Percentiles rank a stretch among this genome's conserved stretches.
Evolutionary conservation across 805 yeast species (phyloP).

Genomic region (Cyberlindnera maclurae): DNA sequence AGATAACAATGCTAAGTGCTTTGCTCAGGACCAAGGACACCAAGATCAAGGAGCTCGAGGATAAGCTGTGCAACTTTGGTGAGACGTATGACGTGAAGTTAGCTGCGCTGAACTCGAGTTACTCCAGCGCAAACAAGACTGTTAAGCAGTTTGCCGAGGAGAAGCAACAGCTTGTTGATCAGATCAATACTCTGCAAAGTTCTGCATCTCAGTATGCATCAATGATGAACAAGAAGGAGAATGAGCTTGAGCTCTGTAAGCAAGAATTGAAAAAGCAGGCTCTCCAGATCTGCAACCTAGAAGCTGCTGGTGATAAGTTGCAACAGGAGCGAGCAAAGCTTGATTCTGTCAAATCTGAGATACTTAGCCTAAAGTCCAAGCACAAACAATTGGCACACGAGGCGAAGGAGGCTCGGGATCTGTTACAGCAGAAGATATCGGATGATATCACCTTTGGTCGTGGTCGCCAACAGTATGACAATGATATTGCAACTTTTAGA

Average conservation of each 20-base stretch:
- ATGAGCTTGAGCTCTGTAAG: constrained; percentile 26
- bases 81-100: constrained; percentile 30
- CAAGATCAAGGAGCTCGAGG: constrained; percentile 26
- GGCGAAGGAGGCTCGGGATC: constrained; percentile 33
- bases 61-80: constrained; percentile 25
- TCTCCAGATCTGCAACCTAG: constrained; percentile 10
- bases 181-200: constrained; percentile 31
- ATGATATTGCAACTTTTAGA: constrained; percentile 32
- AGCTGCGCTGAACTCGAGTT: constrained; percentile 26
- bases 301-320: constrained; percentile 26
- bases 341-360: constrained; percentile 22
- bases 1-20: constrained; percentile 25
- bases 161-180: constrained; percentile 34
- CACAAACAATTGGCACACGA: constrained; percentile 38
- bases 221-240: constrained; percentile 29
- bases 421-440: constrained; percentile 35
- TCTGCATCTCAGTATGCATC: constrained; percentile 30
- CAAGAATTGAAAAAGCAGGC: constrained; percentile 22
- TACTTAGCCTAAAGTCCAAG: constrained; percentile 19
- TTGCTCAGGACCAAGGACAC: constrained; percentile 27
- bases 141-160: constrained; percentile 35
- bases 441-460: constrained; percentile 37
- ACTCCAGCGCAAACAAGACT: constrained; percentile 29
- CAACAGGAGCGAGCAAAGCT: constrained; percentile 24
- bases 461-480: constrained; percentile 38